Conservation (phyloP, 768 basidiomycete genomes). For the Auriscalpium microsporum region DNA sequence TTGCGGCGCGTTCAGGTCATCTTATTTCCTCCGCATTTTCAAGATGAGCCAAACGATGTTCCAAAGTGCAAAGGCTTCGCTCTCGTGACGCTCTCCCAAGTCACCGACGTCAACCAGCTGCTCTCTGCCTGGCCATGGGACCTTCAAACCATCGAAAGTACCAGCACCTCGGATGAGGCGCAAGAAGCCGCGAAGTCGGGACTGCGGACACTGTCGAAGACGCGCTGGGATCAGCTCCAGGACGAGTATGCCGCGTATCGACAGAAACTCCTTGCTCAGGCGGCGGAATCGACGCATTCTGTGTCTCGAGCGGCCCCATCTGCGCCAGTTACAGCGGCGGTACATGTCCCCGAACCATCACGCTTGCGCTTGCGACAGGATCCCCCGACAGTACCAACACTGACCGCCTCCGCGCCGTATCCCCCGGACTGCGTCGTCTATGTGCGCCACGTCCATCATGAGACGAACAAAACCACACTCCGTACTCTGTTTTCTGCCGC, state of each 20-base stretch:
- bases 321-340: background rate
- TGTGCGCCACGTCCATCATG: conserved; percentile 58
- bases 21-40: conserved; percentile 52
- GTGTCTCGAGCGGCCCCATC: background rate
- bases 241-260: conserved; percentile 65
- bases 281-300: conserved; percentile 17
- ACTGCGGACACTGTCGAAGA: conserved; percentile 47
- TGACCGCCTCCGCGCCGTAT: conserved; percentile 12
- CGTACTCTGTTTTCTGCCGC: conserved; percentile 49
- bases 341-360: background rate
- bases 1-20: conserved; percentile 40
- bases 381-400: background rate
- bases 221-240: conserved; percentile 54
- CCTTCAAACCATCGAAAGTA: conserved; percentile 7
- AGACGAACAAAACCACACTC: conserved; percentile 77
- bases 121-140: conserved; percentile 58
- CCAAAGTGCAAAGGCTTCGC: conserved; percentile 72
- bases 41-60: conserved; percentile 44
- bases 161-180: conserved; percentile 3
- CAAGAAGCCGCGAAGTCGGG: conserved; percentile 50
- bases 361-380: background rate
- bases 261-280: conserved; percentile 40
- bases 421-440: conserved; percentile 64
- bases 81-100: conserved; percentile 45
- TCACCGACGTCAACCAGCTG: conserved; percentile 34